These are phyloP conservation scores for Penicillium odoratum DNA, from an alignment of 495 filamentous ascomycete species.

Conservation along the genomic window DNA sequence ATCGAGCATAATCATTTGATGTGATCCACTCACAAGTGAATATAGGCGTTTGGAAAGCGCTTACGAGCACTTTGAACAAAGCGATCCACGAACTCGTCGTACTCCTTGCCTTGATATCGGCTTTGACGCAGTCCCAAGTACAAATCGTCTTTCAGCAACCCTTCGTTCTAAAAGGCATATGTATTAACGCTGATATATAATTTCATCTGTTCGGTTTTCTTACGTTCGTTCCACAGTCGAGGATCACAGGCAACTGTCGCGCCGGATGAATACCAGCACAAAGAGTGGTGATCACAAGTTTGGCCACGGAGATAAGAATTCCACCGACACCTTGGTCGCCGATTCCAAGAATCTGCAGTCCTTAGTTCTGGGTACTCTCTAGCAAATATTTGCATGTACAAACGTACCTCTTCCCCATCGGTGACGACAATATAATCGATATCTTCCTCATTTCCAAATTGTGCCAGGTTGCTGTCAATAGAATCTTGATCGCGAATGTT, in stretches of 20 bases:
- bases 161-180: constrained; percentile 56
- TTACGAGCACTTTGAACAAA: constrained; percentile 69
- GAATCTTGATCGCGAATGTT: constrained; percentile 51
- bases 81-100: constrained; percentile 73
- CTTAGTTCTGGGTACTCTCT: constrained; percentile 20
- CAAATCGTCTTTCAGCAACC: constrained; percentile 73
- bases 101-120: constrained; percentile 67
- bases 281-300: constrained; percentile 76
- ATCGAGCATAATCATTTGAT: background rate
- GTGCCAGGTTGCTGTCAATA: constrained; percentile 61
- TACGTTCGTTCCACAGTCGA: constrained; percentile 86
- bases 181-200: background rate
- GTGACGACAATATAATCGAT: constrained; percentile 90
- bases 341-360: constrained; percentile 73
- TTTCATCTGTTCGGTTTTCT: background rate
- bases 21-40: constrained; percentile 65
- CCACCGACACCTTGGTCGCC: constrained; percentile 91
- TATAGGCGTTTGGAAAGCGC: constrained; percentile 75
- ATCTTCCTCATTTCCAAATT: constrained; percentile 69
- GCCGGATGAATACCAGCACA: constrained; percentile 85
- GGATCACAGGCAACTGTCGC: constrained; percentile 74
- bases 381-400: background rate
- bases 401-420: constrained; percentile 63
- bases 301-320: constrained; percentile 82
- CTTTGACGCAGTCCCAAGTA: constrained; percentile 74